Evolutionary conservation across 805 yeast species (phyloP), one percentile per base, ranked within the genome.

Genomic region (Saturnispora mendoncae): DNA sequence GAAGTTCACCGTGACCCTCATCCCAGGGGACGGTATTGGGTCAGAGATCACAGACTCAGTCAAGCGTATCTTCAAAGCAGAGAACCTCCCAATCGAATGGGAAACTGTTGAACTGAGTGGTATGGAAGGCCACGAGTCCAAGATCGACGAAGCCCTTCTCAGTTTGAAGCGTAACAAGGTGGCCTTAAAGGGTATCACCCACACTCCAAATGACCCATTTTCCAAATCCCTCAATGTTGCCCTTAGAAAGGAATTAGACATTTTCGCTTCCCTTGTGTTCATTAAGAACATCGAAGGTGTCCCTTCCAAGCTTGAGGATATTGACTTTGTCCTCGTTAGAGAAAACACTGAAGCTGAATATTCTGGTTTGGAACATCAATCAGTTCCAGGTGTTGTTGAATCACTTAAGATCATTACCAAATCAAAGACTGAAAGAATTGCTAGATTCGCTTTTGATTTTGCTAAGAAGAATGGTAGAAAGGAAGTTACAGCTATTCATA

Each of bases 311-410:
- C 76, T 87, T 61, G 74, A 81, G 48, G 87, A 84, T 53, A 84
- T 90, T 51, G 96, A 88, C 69, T 76, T 90, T 60, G 96, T 88
- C 31, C 74, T 92, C 51, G 94, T 92, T 62, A 86, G 98, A 75
- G 98, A 92, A 69, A 92, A 92, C 75, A 90, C 97, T 53, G 97
- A 90, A 71, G 97, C 95, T 70, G 97, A 90, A 69, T 90, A 86
- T 73, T 90, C 97, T 39, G 97, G 97, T 58, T 74, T 92, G 58
- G 98, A 90, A 74, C 97, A 92, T 70, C 92, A 83, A 66, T 84
- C 95, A 36, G 92, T 85, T 56, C 94, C 95, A 51, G 97, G 96
- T 67, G 96, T 90, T 51, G 97, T 92, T 52, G 97, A 90, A 74
- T 84, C 95, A 32, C 72, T 88, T 57, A 90, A 92, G 72, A 85